These are phyloP conservation scores for Moniliella sp. DNA, from an alignment of 1,284 basidiomycete species.

Conservation along the genomic window DNA sequence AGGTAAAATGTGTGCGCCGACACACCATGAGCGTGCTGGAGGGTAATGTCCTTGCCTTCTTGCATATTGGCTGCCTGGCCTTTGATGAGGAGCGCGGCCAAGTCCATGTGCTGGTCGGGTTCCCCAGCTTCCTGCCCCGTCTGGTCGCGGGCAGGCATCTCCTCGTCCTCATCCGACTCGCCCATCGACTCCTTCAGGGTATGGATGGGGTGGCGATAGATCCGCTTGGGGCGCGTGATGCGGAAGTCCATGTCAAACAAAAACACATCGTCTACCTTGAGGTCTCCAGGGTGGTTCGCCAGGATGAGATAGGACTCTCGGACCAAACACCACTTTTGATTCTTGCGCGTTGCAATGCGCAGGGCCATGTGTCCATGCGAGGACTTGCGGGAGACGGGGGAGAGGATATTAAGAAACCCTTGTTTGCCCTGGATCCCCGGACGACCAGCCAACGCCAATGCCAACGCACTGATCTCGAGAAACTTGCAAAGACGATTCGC, in stretches of 20 bases:
- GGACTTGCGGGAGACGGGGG: slow-evolving; percentile 2
- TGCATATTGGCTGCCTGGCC: slow-evolving; percentile 6
- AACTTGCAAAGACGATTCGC: slow-evolving; percentile 81
- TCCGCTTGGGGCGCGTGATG: slow-evolving; percentile 44
- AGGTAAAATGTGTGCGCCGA: slow-evolving; percentile 77
- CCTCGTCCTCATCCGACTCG: slow-evolving; percentile 6
- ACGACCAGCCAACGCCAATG: slow-evolving; percentile 57
- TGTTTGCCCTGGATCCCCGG: slow-evolving; percentile 62
- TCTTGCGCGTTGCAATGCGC: slow-evolving; percentile 35
- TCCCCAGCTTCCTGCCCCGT: too few relatives aligned
- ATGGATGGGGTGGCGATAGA: slow-evolving; percentile 32
- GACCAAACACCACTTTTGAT: slow-evolving; percentile 74
- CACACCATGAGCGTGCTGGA: slow-evolving; percentile 12
- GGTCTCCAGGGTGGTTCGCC: slow-evolving; percentile 55
- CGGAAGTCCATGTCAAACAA: slow-evolving; percentile 71
- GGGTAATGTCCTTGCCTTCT: slow-evolving; percentile 7
- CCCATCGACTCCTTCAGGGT: slow-evolving; percentile 2
- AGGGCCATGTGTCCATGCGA: background rate
- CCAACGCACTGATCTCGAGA: slow-evolving; percentile 76
- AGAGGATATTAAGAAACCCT: slow-evolving; percentile 48
- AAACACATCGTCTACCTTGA: slow-evolving; percentile 73
- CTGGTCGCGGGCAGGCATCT: too few relatives aligned
- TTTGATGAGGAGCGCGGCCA: slow-evolving; percentile 14
- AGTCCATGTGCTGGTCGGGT: slow-evolving; percentile 1
- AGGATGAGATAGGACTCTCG: slow-evolving; percentile 78